These are phyloP conservation scores for Thermothelomyces thermophilus DNA, from an alignment of 2,329 filamentous ascomycete genomes.

Conservation along the genomic window DNA sequence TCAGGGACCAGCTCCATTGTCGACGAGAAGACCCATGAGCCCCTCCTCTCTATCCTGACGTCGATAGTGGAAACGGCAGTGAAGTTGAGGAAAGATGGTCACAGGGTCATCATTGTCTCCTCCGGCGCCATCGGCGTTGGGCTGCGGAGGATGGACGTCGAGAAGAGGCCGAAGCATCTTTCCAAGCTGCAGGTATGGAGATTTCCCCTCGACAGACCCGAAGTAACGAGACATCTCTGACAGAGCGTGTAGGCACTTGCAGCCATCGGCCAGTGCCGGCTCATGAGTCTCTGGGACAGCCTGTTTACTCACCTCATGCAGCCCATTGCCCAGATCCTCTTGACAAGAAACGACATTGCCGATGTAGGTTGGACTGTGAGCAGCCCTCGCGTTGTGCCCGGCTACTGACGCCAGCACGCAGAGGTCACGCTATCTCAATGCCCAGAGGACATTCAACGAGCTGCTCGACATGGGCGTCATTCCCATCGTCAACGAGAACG, in stretches of 20 bases:
- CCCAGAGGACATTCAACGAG: conserved; percentile 88
- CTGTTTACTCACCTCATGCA: conserved; percentile 82
- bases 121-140: conserved; percentile 96
- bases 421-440: conserved; percentile 91
- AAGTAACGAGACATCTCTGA: background rate
- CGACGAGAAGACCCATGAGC: conserved; percentile 90
- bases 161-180: conserved; percentile 82
- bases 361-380: conserved; percentile 55
- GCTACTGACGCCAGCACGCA: conserved; percentile 29
- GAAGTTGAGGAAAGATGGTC: conserved; percentile 79
- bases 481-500: conserved; percentile 98
- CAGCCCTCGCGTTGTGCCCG: background rate
- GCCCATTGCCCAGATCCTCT: conserved; percentile 87
- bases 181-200: conserved; percentile 72
- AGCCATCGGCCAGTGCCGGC: conserved; percentile 88
- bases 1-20: conserved; percentile 98
- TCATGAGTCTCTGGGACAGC: conserved; percentile 94
- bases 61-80: conserved; percentile 92
- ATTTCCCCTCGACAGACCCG: background rate
- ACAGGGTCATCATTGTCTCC: conserved; percentile 91
- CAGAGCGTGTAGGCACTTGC: conserved; percentile 61
- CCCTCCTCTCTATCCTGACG: conserved; percentile 81
- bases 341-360: conserved; percentile 93
- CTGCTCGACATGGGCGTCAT: conserved; percentile 92
- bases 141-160: conserved; percentile 80